Conservation (phyloP, 257 asterid genomes). For the Penstemon davidsonii region DNA sequence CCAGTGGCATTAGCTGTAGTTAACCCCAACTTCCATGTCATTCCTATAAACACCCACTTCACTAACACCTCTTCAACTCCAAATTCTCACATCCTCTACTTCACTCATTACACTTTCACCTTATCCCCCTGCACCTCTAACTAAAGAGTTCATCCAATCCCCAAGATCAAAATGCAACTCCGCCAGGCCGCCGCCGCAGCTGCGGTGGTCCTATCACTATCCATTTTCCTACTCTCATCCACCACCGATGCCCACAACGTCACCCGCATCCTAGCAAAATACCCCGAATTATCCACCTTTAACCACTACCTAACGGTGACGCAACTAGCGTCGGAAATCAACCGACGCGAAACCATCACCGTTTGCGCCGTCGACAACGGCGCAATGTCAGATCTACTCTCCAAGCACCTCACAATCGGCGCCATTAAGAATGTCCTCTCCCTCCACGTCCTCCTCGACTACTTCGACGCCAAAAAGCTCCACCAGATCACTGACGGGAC, state of each 20-base stretch:
- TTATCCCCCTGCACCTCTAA: background rate
- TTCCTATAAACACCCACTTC: slow-evolving; percentile 24
- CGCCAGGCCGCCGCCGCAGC: slow-evolving; percentile 27
- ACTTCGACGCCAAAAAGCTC: slow-evolving; percentile 63
- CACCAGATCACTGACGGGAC: slow-evolving; percentile 67
- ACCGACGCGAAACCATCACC: slow-evolving; percentile 56
- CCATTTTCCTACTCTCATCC: slow-evolving; percentile 20
- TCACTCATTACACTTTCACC: background rate
- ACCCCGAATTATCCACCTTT: slow-evolving; percentile 53
- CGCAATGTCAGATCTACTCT: slow-evolving; percentile 64
- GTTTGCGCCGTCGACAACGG: slow-evolving; percentile 62
- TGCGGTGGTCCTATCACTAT: slow-evolving; percentile 22
- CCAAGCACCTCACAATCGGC: slow-evolving; percentile 42
- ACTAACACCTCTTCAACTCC: background rate
- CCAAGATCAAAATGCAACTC: slow-evolving; percentile 43
- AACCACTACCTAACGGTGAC: slow-evolving; percentile 57
- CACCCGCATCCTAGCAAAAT: slow-evolving; percentile 47
- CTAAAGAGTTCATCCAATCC: background rate
- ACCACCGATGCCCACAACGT: slow-evolving; percentile 52
- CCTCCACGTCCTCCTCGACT: slow-evolving; percentile 63
- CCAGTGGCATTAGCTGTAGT: slow-evolving; percentile 34
- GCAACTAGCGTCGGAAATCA: slow-evolving; percentile 62
- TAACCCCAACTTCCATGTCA: slow-evolving; percentile 16
- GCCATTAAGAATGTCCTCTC: slow-evolving; percentile 54
- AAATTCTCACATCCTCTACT: background rate